Conservation (phyloP, 495 filamentous ascomycete species). For the Penicillium canariense region DNA sequence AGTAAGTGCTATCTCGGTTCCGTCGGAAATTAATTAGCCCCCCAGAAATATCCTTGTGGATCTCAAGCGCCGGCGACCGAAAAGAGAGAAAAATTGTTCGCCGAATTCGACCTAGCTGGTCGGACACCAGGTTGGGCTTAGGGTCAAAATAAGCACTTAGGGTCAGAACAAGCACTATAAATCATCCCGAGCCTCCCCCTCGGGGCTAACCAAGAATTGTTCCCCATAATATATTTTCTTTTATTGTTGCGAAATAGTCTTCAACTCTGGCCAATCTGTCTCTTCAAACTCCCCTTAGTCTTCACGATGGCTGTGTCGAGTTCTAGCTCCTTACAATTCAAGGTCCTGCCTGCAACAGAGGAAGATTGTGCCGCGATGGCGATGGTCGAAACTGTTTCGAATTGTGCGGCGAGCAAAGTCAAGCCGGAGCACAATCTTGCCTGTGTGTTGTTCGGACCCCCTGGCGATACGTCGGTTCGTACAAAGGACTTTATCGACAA, state of each 20-base stretch:
- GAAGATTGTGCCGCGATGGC: slow-evolving; percentile 11
- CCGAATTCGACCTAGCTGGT: background rate
- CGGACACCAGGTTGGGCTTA: slow-evolving; percentile 2
- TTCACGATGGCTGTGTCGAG: slow-evolving; percentile 1
- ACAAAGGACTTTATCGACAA: slow-evolving; percentile 5
- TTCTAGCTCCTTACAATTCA: background rate
- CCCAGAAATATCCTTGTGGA: background rate
- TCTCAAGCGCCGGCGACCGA: background rate
- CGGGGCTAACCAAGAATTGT: background rate
- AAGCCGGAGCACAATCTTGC: background rate
- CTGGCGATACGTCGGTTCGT: background rate
- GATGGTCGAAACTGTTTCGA: slow-evolving; percentile 6
- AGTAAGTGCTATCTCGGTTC: too few species aligned
- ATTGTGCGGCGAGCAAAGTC: background rate
- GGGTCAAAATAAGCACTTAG: slow-evolving; percentile 1
- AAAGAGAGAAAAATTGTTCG: background rate
- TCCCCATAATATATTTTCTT: background rate
- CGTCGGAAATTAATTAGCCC: background rate
- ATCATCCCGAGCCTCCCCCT: background rate
- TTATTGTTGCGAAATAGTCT: background rate
- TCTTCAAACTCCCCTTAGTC: too few species aligned
- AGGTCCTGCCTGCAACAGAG: slow-evolving; percentile 12
- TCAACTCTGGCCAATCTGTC: too few species aligned
- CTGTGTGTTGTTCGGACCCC: slow-evolving; percentile 6
- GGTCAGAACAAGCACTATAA: background rate